Percentiles rank a stretch among this genome's conserved stretches.
Conservation (phyloP, 2,329 filamentous ascomycete genomes). For the Aspergillus udagawae region DNA sequence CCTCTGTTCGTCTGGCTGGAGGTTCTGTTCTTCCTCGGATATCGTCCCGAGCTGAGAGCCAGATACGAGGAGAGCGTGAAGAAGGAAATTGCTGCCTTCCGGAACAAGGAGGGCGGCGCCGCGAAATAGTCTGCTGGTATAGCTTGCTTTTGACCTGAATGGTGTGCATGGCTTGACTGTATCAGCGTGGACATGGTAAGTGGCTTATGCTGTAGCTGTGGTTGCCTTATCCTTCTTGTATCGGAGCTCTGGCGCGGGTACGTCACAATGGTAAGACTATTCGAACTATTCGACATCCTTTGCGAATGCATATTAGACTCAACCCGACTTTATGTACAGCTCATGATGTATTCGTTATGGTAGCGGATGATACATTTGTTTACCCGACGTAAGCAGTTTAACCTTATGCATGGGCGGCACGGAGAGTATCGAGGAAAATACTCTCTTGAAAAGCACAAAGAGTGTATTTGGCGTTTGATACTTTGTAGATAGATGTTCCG, state of each 20-base stretch:
- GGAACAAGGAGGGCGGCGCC: constrained; percentile 24
- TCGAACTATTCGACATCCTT: too few species aligned
- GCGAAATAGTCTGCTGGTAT: constrained; percentile 13
- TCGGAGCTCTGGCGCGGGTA: not conserved
- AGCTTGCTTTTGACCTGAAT: not conserved
- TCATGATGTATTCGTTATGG: not conserved
- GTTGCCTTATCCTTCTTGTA: not conserved
- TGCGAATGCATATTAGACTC: not conserved
- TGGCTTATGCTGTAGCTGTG: not conserved
- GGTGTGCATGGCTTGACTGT: not conserved
- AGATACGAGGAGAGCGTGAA: constrained; percentile 73
- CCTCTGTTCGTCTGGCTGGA: constrained; percentile 98
- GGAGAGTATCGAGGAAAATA: too few species aligned
- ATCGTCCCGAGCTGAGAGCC: constrained; percentile 79
- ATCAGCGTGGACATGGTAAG: not conserved
- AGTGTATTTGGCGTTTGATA: too few species aligned
- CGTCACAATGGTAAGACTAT: not conserved
- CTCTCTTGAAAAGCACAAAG: not conserved
- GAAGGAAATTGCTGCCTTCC: constrained; percentile 73
- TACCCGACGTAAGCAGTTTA: not conserved
- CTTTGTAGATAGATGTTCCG: not conserved
- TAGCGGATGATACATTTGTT: not conserved
- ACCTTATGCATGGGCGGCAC: not conserved
- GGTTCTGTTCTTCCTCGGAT: constrained; percentile 83
- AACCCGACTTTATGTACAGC: not conserved